Evolutionary conservation across 257 asterid genomes (phyloP), one percentile per base, ranked within the genome.

Genomic region (Misopates orontium): DNA sequence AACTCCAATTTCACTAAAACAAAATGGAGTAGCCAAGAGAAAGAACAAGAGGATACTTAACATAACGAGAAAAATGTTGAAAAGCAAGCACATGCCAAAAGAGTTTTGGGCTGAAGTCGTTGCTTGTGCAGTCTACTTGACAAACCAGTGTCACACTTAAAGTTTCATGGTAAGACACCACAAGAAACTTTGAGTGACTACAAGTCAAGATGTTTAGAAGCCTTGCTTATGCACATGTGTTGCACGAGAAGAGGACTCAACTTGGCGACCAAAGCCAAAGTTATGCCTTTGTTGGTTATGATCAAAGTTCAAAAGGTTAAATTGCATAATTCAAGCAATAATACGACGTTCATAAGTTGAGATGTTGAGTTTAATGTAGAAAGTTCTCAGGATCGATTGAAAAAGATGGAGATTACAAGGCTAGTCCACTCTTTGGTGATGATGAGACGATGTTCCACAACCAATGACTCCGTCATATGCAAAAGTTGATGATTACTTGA

Each of bases 11-110:
- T n/a, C n/a, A n/a, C n/a, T n/a, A n/a, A n/a, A n/a, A n/a, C n/a
- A n/a, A n/a, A n/a, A n/a, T n/a, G n/a, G n/a, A n/a, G n/a, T n/a
- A n/a, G n/a, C n/a, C n/a, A n/a, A n/a, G n/a, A n/a, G n/a, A n/a
- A n/a, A n/a, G n/a, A n/a, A 56, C 5, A 9, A 12, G n/a, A 57
- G 16, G n/a, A 40, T 60, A 17, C 47, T 60, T 19, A 41, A 18
- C 47, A 60, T 39, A 22, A 51, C 51, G 14, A 60, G 19, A 36
- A 36, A 51, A 12, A 5, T 60, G 24, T 41, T 60, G 51, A 60
- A 66, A n/a, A 24, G 20, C 12, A 56, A 66, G 18, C 41, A 51
- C 5, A 52, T 70, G 63, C 64, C 64, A 10, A 61, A 70, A 0
- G 19, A 23, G 8, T n/a, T 8, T 36, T 69, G 61, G 67, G 45